phyloP scores from a whole-genome alignment of 352 stramenopile genomes.

The Blastocystis sp. region DNA sequence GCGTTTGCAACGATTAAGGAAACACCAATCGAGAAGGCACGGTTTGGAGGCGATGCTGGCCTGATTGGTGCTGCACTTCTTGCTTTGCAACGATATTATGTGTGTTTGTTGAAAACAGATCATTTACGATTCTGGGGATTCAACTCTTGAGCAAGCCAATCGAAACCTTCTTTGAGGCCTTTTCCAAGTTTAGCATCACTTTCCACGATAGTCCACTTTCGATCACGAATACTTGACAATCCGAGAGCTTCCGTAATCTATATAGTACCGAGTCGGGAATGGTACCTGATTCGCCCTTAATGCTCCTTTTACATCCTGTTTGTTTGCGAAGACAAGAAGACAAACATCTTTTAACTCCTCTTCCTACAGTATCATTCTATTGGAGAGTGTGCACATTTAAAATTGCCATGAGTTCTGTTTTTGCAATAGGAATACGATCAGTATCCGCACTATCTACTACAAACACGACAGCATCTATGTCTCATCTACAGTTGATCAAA shows the following conservation, averaged over 20 bases:
- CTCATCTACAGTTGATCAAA: conserved; percentile 79
- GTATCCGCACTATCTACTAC: conserved; percentile 85
- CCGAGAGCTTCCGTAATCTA: conserved; percentile 82
- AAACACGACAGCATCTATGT: conserved; percentile 70
- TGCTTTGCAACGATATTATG: conserved; percentile 34
- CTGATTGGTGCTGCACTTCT: conserved; percentile 45
- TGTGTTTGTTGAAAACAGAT: neutral
- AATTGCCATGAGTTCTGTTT: conserved; percentile 93
- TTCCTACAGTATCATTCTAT: conserved; percentile 70
- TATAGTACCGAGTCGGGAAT: neutral
- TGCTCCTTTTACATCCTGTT: conserved; percentile 94
- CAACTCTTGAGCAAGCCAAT: conserved; percentile 74
- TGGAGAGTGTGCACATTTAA: conserved; percentile 71
- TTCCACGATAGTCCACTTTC: conserved; percentile 99
- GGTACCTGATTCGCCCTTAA: conserved; percentile 66
- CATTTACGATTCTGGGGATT: conserved; percentile 23
- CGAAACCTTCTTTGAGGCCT: conserved; percentile 97
- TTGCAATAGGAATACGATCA: conserved; percentile 91
- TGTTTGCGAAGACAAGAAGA: conserved; percentile 98
- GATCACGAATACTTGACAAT: conserved; percentile 91
- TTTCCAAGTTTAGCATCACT: conserved; percentile 92
- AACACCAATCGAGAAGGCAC: conserved; percentile 48
- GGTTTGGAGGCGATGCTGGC: conserved; percentile 6
- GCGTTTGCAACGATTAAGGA: conserved; percentile 48
- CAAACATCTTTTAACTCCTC: conserved; percentile 97